phyloP scores from a whole-genome alignment of 495 filamentous ascomycete species.

The Neurospora tetraspora region DNA sequence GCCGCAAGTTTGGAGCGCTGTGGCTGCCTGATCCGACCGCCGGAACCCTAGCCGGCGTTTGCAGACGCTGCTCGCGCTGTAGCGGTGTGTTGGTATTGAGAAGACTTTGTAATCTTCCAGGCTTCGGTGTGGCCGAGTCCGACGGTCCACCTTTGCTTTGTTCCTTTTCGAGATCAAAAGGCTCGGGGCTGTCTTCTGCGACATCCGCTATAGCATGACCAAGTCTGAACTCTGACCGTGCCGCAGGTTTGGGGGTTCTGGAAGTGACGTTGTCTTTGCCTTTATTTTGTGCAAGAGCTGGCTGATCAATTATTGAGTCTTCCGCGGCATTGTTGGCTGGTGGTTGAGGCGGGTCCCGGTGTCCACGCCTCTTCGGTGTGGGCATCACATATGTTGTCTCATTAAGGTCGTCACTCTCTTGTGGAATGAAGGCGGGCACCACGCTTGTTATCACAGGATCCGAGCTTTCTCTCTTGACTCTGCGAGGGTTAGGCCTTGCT shows the following conservation, averaged over 20 bases:
- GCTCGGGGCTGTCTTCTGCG: neutral
- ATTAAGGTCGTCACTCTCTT: constrained; percentile 66
- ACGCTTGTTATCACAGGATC: constrained; percentile 27
- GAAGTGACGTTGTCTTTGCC: neutral
- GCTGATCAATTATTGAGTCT: neutral
- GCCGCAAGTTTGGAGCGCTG: neutral
- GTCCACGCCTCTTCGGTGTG: constrained; percentile 50
- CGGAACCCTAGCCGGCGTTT: neutral
- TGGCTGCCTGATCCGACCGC: neutral
- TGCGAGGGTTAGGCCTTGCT: constrained; percentile 4
- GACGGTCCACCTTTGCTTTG: neutral
- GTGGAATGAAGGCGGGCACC: constrained; percentile 20
- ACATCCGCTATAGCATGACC: neutral
- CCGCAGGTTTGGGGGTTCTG: neutral
- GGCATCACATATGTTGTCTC: constrained; percentile 44
- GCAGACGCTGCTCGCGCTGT: neutral
- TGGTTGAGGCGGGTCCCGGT: neutral
- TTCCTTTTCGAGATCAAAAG: neutral
- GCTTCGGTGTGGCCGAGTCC: neutral
- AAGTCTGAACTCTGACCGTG: neutral
- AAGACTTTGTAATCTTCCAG: constrained; percentile 6
- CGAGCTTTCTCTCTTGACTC: constrained; percentile 27
- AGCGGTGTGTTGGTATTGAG: constrained; percentile 1
- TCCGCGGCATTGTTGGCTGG: neutral
- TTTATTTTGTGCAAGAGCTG: neutral